Conservation (phyloP, 129 eudicot genomes). For the Lactuca saligna region DNA sequence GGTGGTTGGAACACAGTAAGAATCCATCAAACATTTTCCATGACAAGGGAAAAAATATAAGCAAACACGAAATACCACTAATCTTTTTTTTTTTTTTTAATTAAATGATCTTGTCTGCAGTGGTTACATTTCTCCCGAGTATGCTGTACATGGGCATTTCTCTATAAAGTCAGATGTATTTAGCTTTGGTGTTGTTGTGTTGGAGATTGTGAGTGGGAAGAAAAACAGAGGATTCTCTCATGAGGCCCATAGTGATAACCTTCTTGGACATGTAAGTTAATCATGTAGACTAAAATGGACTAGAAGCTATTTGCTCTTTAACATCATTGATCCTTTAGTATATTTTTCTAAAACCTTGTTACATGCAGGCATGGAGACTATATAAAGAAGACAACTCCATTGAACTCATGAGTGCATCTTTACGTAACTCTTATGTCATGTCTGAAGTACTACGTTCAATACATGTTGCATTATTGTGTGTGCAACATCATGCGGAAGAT, state of each 20-base stretch:
- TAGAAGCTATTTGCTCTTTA: too few relatives aligned
- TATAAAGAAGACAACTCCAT: slow-evolving; percentile 3
- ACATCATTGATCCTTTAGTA: too few relatives aligned
- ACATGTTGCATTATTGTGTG: slow-evolving; percentile 28
- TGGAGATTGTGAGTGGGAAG: slow-evolving; percentile 4
- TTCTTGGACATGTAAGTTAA: background rate
- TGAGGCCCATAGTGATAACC: too few relatives aligned
- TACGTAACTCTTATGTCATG: slow-evolving; percentile 6
- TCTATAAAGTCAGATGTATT: too few relatives aligned
- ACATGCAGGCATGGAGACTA: slow-evolving; percentile 27
- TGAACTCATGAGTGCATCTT: slow-evolving; percentile 12
- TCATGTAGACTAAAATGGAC: background rate
- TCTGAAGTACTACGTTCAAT: slow-evolving; percentile 18
- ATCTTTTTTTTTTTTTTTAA: too few relatives aligned
- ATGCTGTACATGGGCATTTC: too few relatives aligned
- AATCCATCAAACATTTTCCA: background rate
- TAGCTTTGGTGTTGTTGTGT: slow-evolving; percentile 6
- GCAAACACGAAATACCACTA: too few relatives aligned
- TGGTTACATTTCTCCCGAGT: too few relatives aligned
- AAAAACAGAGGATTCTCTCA: too few relatives aligned
- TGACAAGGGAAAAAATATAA: too few relatives aligned
- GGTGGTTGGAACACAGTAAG: slow-evolving; percentile 52
- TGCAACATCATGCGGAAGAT: slow-evolving; percentile 27
- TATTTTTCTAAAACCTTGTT: background rate
- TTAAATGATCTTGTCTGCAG: too few relatives aligned